Conservation (phyloP, 495 filamentous ascomycete genomes). For the Neurospora pannonica region DNA sequence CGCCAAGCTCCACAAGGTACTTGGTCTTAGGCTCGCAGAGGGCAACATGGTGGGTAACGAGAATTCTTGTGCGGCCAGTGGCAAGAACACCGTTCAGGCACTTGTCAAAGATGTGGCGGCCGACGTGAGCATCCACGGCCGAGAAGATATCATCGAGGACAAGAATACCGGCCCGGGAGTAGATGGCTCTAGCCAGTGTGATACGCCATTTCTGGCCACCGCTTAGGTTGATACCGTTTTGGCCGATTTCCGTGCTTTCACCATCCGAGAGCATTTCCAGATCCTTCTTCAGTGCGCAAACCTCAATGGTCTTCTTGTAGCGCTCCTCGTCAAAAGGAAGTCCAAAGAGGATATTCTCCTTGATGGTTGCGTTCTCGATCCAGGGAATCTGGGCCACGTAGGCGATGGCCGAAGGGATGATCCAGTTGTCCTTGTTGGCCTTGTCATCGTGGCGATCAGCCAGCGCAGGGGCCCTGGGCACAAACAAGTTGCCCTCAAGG, state of each 20-base stretch:
- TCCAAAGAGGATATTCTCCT: slow-evolving; percentile 66
- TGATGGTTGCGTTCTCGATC: slow-evolving; percentile 76
- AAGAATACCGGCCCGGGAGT: slow-evolving; percentile 70
- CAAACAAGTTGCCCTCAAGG: slow-evolving; percentile 40
- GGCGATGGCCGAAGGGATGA: slow-evolving; percentile 56
- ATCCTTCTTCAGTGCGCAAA: slow-evolving; percentile 66
- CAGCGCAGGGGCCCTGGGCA: slow-evolving; percentile 36
- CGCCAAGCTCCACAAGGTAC: slow-evolving; percentile 58
- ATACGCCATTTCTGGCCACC: slow-evolving; percentile 80
- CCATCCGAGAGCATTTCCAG: slow-evolving; percentile 64
- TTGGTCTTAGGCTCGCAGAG: slow-evolving; percentile 60
- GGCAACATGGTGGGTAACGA: slow-evolving; percentile 76
- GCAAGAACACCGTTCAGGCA: slow-evolving; percentile 62
- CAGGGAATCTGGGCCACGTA: slow-evolving; percentile 78
- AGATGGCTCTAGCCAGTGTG: slow-evolving; percentile 68
- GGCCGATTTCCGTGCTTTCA: slow-evolving; percentile 69
- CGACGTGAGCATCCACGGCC: slow-evolving; percentile 64
- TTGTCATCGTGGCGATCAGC: slow-evolving; percentile 43
- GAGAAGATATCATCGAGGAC: slow-evolving; percentile 83
- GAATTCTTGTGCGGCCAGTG: slow-evolving; percentile 60
- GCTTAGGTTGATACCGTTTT: slow-evolving; percentile 75
- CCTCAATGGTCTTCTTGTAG: slow-evolving; percentile 55
- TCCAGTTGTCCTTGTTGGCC: slow-evolving; percentile 59
- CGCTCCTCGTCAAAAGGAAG: slow-evolving; percentile 55
- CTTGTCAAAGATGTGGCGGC: slow-evolving; percentile 65